phyloP scores from a whole-genome alignment of 805 yeast genomes.

The Sugiyamaella mastotermitis region DNA sequence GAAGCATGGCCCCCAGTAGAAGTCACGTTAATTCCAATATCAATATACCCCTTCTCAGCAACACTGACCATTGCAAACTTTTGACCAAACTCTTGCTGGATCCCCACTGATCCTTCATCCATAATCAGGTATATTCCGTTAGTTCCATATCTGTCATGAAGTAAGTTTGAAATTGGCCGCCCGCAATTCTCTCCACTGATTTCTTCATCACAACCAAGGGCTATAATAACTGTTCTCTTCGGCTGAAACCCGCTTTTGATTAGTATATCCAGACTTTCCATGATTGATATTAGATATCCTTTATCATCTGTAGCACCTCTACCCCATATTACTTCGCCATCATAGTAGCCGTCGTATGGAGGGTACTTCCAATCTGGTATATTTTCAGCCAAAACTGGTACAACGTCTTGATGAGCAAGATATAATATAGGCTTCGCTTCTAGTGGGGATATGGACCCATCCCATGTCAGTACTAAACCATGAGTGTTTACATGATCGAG shows the following conservation, averaged over 20 bases:
- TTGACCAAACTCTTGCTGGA: no score
- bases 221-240: conserved; percentile 50
- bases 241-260: conserved; percentile 46
- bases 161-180: no score
- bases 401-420: conserved; percentile 66
- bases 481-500: conserved; percentile 37
- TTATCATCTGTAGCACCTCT: conserved; percentile 69
- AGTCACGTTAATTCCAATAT: no score
- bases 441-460: conserved; percentile 9
- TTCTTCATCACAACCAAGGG: conserved; percentile 76
- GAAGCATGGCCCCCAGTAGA: no score
- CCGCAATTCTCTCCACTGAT: conserved; percentile 41
- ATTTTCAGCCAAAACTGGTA: conserved; percentile 53
- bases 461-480: conserved; percentile 17
- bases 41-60: no score
- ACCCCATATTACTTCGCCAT: conserved; percentile 56
- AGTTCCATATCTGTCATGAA: no score
- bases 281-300: conserved; percentile 50
- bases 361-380: conserved; percentile 50
- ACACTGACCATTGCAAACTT: no score
- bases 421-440: conserved; percentile 52
- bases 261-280: conserved; percentile 58
- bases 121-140: no score
- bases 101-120: no score
- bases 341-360: conserved; percentile 56